Base-by-base conservation (phyloP, 106 monocot species). In the Amphibolis antarctica region DNA sequence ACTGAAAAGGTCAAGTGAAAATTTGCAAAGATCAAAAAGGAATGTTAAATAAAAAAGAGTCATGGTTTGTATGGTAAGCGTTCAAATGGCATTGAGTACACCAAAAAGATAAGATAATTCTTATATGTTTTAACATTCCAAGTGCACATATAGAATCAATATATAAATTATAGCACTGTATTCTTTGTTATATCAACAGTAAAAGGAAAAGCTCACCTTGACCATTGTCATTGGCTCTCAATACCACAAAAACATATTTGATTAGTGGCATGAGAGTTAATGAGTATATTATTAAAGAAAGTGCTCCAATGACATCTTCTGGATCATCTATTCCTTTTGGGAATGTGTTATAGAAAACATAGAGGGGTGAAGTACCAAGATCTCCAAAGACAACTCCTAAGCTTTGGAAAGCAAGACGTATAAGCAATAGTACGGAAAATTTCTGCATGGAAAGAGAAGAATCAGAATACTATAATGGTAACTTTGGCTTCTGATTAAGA, bases 231-330 rank as follows among this genome's bases (percentile, higher is more conserved):
- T 90, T 96, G 50, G 94, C 94, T 60, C 84, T 79, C 68, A 96
- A 63, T 23, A 96, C 94, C 1, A 96, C 57, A 53, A 86, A 76
- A 9, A 96, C 89, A 57, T 96, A 89, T 61, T 96, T 96, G 69
- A 96, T 58, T n/a, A 96, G 94, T 0, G 89, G 83, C 27, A 96
- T 66, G 36, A 96, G 79, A 48, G 86, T 90, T 9, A 96, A 76
- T 12, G 94, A 82, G 71, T 96, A 96, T 62, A 96, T 96, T 43
- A 96, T 90, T 66, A 96, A 69, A 52, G 89, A 96, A 72, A 96
- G 94, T 57, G 94, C 94, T 71, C 94, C 94, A 62, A 96, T 74
- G 45, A 96, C 59, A 61, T 89, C 88, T 42, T 96, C 94, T 13
- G 62, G 46, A 76, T 96, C 82, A 9, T 82, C 60, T 45, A 96